These are phyloP conservation scores for Trichoderma gamsii DNA, from an alignment of 495 filamentous ascomycete genomes.

Conservation along the genomic window DNA sequence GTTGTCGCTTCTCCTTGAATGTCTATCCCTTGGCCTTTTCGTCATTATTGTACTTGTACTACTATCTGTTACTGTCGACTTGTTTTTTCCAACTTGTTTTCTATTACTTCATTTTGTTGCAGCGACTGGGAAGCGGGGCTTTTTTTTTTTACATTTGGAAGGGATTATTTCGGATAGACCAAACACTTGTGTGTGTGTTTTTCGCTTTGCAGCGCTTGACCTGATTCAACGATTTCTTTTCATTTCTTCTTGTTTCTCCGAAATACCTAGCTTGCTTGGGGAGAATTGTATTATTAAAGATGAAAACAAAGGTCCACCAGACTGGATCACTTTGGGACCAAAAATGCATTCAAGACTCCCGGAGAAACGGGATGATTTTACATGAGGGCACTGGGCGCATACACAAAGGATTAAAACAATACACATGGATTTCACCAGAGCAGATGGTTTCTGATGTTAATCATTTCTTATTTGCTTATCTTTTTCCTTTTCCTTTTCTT, in stretches of 20 bases:
- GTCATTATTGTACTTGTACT: background rate
- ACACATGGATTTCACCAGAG: no score
- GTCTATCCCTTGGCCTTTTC: background rate
- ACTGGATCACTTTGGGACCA: background rate
- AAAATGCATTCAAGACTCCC: background rate
- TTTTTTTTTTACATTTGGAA: background rate
- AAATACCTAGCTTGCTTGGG: background rate
- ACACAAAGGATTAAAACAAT: no score
- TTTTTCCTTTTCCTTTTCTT: no score
- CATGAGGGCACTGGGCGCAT: no score
- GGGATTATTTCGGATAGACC: background rate
- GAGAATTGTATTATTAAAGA: conserved; percentile 5
- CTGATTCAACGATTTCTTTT: background rate
- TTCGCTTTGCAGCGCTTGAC: background rate
- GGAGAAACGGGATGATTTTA: no score
- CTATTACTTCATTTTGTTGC: conserved; percentile 6
- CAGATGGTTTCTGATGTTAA: no score
- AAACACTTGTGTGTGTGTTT: background rate
- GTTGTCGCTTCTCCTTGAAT: background rate
- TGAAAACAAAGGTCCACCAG: background rate
- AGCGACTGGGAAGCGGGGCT: background rate
- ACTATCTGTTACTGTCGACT: background rate
- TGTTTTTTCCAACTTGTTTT: background rate
- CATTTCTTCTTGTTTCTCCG: background rate
- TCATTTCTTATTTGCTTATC: no score